A percentile compares a stretch with the other conserved stretches of the same genome.
phyloP scores from a whole-genome alignment of 2,329 filamentous ascomycete genomes.

The Apiospora hydei region DNA sequence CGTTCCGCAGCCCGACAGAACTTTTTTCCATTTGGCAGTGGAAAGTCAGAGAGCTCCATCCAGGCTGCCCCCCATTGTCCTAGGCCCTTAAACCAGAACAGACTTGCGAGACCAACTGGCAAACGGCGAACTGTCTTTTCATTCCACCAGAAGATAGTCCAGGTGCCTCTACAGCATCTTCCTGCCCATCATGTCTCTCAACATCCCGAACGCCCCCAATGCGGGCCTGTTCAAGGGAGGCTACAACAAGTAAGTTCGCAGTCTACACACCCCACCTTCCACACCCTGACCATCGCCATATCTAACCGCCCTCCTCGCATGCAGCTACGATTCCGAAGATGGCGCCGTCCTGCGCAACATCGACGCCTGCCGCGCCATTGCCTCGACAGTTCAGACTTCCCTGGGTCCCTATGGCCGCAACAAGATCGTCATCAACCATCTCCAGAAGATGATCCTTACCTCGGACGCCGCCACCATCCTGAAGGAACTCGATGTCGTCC shows the following conservation, averaged over 20 bases:
- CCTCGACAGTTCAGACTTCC: slow-evolving; percentile 95
- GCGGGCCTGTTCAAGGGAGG: slow-evolving; percentile 93
- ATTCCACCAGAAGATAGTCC: slow-evolving; percentile 15
- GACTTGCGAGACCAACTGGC: background rate
- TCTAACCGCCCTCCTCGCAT: slow-evolving; percentile 28
- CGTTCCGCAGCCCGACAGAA: slow-evolving; percentile 23
- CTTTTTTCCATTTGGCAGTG: slow-evolving; percentile 21
- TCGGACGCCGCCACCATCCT: slow-evolving; percentile 98
- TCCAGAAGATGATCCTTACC: slow-evolving; percentile 99
- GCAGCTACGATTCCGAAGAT: slow-evolving; percentile 98
- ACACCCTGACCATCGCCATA: slow-evolving; percentile 36
- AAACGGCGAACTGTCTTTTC: slow-evolving; percentile 8
- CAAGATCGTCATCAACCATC: slow-evolving; percentile 99
- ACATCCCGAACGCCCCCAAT: slow-evolving; percentile 94
- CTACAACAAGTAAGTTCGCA: slow-evolving; percentile 85
- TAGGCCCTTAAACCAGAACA: slow-evolving; percentile 12
- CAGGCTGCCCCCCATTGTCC: slow-evolving; percentile 21
- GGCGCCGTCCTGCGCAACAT: slow-evolving; percentile 98
- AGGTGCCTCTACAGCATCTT: background rate
- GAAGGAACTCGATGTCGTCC: slow-evolving; percentile 95
- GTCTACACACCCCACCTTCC: slow-evolving; percentile 23
- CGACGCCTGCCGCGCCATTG: slow-evolving; percentile 95
- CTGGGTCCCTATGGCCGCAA: slow-evolving; percentile 97
- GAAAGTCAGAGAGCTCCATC: slow-evolving; percentile 16
- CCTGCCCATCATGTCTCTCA: slow-evolving; percentile 80